phyloP scores from a whole-genome alignment of 1,139 yeast species.

The Blastobotrys illinoisensis region DNA sequence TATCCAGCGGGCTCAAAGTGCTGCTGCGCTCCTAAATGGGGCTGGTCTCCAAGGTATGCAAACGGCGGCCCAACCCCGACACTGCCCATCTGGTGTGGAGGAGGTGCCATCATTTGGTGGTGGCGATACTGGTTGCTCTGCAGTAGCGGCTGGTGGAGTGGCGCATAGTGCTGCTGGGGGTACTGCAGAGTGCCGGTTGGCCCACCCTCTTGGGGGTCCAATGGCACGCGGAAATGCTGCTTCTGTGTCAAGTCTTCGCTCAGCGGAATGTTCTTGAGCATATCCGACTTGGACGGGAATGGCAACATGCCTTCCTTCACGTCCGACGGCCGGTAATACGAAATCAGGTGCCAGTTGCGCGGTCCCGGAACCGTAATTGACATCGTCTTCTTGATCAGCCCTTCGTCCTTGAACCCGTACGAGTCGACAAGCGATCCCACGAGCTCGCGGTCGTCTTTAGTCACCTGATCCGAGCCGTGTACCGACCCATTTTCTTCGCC shows the following conservation, averaged over 20 bases:
- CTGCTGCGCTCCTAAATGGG: conserved; percentile 1
- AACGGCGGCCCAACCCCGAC: not conserved
- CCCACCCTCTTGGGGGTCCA: conserved; percentile 26
- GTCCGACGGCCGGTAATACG: conserved; percentile 73
- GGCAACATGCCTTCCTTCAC: conserved; percentile 52
- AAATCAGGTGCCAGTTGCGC: conserved; percentile 56
- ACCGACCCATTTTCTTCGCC: conserved; percentile 1
- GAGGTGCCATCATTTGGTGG: conserved; percentile 1
- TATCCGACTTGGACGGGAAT: conserved; percentile 53
- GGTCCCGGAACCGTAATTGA: conserved; percentile 46
- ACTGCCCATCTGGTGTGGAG: conserved; percentile 1
- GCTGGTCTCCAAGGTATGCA: conserved; percentile 4
- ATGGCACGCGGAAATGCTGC: conserved; percentile 47
- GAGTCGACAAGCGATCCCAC: conserved; percentile 56
- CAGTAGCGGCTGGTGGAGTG: conserved; percentile 3
- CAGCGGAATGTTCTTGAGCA: conserved; percentile 48
- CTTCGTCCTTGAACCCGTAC: conserved; percentile 66
- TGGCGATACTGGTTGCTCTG: conserved; percentile 4
- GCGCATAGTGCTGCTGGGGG: not conserved
- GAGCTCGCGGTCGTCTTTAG: conserved; percentile 29
- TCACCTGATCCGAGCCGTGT: conserved; percentile 3
- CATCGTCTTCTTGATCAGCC: conserved; percentile 77
- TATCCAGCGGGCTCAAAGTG: not conserved
- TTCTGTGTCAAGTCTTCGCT: conserved; percentile 56
- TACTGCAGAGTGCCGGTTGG: not conserved